Evolutionary conservation across 257 asterid species (phyloP).

Genomic region (Gentiana dahurica): DNA sequence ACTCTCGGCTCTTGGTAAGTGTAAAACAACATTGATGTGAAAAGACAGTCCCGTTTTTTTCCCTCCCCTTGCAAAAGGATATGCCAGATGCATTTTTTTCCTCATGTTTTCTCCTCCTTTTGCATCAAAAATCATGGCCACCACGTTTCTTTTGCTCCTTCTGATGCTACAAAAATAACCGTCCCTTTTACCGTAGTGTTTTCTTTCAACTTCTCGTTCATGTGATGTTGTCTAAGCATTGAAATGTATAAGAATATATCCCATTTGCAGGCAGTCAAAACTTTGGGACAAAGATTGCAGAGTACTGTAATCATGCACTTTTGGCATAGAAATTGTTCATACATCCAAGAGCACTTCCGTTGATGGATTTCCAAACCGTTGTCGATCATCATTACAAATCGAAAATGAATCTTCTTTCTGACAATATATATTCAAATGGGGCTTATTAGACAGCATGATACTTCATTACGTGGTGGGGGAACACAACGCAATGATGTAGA

Average conservation of each 20-base stretch:
- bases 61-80: no score
- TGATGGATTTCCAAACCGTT: constrained; percentile 19
- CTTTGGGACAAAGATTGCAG: constrained; percentile 47
- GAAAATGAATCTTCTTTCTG: constrained; percentile 1
- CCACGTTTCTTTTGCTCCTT: no score
- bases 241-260: not conserved
- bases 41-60: no score
- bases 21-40: no score
- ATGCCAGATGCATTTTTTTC: no score
- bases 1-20: no score
- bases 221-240: not conserved
- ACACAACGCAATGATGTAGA: constrained; percentile 29
- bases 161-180: no score
- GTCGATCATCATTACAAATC: constrained; percentile 11
- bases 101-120: no score
- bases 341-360: constrained; percentile 69
- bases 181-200: no score
- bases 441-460: constrained; percentile 11
- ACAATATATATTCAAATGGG: constrained; percentile 13
- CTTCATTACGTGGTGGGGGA: constrained; percentile 15
- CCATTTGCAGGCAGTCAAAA: constrained; percentile 44
- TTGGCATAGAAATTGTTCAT: constrained; percentile 61
- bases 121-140: no score
- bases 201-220: no score
- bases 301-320: constrained; percentile 53